Percentiles rank a stretch among this genome's conserved stretches.
Evolutionary conservation across 257 asterid genomes (phyloP).

Genomic region (Solanum pinnatisectum): DNA sequence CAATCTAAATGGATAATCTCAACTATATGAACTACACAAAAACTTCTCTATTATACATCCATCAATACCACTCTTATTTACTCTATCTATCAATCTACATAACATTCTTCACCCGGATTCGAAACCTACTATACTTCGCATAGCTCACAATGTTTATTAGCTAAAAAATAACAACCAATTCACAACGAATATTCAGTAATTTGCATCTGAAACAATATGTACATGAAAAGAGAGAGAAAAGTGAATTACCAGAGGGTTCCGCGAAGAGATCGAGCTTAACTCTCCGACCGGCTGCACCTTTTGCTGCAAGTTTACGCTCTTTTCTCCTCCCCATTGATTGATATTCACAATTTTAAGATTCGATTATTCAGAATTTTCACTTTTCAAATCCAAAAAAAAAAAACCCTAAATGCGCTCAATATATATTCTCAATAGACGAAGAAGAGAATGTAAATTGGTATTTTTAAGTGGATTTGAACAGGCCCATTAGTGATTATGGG

Average conservation of each 20-base stretch:
- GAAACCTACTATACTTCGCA: neutral
- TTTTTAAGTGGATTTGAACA: neutral
- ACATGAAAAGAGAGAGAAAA: neutral
- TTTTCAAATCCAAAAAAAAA: neutral
- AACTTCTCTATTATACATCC: neutral
- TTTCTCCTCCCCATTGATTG: slow-evolving; percentile 78
- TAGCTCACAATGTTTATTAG: neutral
- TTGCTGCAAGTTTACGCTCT: slow-evolving; percentile 82
- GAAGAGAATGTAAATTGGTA: neutral
- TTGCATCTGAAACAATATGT: neutral
- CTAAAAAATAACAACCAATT: neutral
- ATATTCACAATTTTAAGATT: neutral
- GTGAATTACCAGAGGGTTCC: slow-evolving; percentile 80
- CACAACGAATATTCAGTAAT: neutral
- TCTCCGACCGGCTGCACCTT: slow-evolving; percentile 60
- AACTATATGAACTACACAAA: neutral
- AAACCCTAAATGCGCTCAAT: neutral
- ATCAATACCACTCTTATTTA: neutral
- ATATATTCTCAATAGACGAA: neutral
- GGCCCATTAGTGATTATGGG: neutral
- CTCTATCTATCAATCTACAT: neutral
- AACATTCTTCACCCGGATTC: neutral
- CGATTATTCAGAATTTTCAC: neutral
- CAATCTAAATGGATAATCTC: neutral
- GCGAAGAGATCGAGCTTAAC: slow-evolving; percentile 85